These are phyloP conservation scores for Peniophora sp. DNA, from an alignment of 1,284 basidiomycete species.

Conservation along the genomic window DNA sequence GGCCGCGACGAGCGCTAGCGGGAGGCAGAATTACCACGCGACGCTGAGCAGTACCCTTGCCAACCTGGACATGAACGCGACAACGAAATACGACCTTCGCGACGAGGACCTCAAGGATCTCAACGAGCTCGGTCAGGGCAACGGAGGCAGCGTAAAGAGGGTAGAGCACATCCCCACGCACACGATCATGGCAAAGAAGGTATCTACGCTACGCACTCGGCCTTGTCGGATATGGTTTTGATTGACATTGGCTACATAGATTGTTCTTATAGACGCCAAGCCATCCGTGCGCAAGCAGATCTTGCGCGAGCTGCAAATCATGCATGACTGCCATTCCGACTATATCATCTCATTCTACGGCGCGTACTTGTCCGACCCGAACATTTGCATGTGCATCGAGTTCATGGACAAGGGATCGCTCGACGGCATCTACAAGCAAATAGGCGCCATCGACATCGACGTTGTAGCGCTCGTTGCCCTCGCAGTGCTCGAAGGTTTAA, in stretches of 20 bases:
- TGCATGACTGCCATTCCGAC: slow-evolving; percentile 92
- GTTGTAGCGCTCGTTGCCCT: slow-evolving; percentile 89
- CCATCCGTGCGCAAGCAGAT: slow-evolving; percentile 98
- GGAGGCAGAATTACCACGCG: slow-evolving; percentile 60
- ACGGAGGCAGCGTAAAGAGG: slow-evolving; percentile 94
- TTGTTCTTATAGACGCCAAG: slow-evolving; percentile 97
- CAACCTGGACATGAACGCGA: slow-evolving; percentile 65
- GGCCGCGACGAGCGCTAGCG: slow-evolving; percentile 27
- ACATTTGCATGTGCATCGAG: slow-evolving; percentile 99
- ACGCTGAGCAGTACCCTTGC: slow-evolving; percentile 70
- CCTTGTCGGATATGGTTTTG: neutral
- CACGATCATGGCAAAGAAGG: slow-evolving; percentile 94
- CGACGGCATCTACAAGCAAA: slow-evolving; percentile 91
- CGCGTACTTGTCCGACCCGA: slow-evolving; percentile 92
- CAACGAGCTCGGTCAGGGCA: slow-evolving; percentile 91
- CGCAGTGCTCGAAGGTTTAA: slow-evolving; percentile 89
- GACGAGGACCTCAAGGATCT: slow-evolving; percentile 82
- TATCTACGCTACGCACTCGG: slow-evolving; percentile 17
- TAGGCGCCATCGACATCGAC: slow-evolving; percentile 84
- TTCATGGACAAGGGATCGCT: slow-evolving; percentile 89
- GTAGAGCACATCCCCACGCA: slow-evolving; percentile 90
- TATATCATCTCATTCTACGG: slow-evolving; percentile 97
- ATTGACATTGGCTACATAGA: slow-evolving; percentile 39
- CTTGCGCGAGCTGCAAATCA: slow-evolving; percentile 93
- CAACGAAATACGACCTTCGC: slow-evolving; percentile 69